A percentile compares a stretch with the other conserved stretches of the same genome.
These are phyloP conservation scores for Yarrowia osloensis DNA, from an alignment of 805 yeast genomes.

Conservation along the genomic window DNA sequence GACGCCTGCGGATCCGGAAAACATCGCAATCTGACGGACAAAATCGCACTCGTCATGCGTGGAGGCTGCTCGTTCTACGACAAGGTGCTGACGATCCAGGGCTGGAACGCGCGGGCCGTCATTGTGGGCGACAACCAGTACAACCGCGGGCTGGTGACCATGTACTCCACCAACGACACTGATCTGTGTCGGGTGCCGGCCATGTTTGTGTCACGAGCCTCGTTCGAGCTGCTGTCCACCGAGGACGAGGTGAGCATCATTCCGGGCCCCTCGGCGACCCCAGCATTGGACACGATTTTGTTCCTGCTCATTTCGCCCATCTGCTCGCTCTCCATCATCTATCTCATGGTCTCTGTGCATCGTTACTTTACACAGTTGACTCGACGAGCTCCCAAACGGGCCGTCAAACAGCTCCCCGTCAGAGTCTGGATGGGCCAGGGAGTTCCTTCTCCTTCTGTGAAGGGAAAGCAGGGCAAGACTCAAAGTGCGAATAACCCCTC, in stretches of 20 bases:
- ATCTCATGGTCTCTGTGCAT: slow-evolving; percentile 43
- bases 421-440: slow-evolving; percentile 40
- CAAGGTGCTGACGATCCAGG: slow-evolving; percentile 51
- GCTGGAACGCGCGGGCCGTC: slow-evolving; percentile 52
- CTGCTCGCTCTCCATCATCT: slow-evolving; percentile 45
- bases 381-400: slow-evolving; percentile 45
- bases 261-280: slow-evolving; percentile 37
- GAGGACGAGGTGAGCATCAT: slow-evolving; percentile 35
- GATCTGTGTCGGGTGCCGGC: slow-evolving; percentile 52
- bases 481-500: not conserved
- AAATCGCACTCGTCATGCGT: slow-evolving; percentile 46
- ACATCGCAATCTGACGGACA: slow-evolving; percentile 37
- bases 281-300: slow-evolving; percentile 44
- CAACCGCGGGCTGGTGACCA: slow-evolving; percentile 52
- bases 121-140: slow-evolving; percentile 59
- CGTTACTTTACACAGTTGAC: slow-evolving; percentile 42
- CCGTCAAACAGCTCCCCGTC: slow-evolving; percentile 45
- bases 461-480: not conserved
- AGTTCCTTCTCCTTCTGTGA: not conserved
- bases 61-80: slow-evolving; percentile 59
- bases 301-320: slow-evolving; percentile 47
- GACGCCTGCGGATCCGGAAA: slow-evolving; percentile 36
- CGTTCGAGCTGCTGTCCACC: slow-evolving; percentile 42
- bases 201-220: slow-evolving; percentile 53
- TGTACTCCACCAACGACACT: slow-evolving; percentile 53